Evolutionary conservation across 2,329 filamentous ascomycete genomes (phyloP).

Genomic region (Colletotrichum cordylinicola): DNA sequence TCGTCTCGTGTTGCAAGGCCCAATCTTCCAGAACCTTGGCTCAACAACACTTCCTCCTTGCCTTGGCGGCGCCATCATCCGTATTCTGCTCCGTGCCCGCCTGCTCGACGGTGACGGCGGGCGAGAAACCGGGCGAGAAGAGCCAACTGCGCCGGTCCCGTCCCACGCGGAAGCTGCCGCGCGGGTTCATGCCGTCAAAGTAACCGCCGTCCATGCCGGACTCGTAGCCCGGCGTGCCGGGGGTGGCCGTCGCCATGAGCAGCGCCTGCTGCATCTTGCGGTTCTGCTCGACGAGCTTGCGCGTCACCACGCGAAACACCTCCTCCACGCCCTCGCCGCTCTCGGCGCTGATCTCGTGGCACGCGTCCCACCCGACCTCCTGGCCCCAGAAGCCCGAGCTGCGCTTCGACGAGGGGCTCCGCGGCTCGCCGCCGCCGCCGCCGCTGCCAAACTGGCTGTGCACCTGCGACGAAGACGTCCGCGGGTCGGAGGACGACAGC

Average conservation of each 20-base stretch:
- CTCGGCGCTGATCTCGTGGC: slow-evolving; percentile 95
- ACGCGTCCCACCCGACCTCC: slow-evolving; percentile 95
- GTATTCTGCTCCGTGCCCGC: slow-evolving; percentile 32
- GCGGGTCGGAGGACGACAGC: slow-evolving; percentile 27
- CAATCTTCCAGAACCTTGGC: background rate
- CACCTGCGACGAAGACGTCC: slow-evolving; percentile 14
- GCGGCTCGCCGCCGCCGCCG: slow-evolving; percentile 53
- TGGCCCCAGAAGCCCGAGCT: slow-evolving; percentile 87
- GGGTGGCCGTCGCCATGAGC: slow-evolving; percentile 58
- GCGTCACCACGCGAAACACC: slow-evolving; percentile 78
- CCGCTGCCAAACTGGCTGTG: slow-evolving; percentile 28
- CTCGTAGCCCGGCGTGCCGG: slow-evolving; percentile 53
- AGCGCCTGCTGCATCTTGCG: slow-evolving; percentile 67
- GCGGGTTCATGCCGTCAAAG: slow-evolving; percentile 54
- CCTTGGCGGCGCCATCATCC: slow-evolving; percentile 21
- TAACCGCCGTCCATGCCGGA: slow-evolving; percentile 52
- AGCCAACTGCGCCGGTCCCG: slow-evolving; percentile 65
- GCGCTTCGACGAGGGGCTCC: slow-evolving; percentile 67
- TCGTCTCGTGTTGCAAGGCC: background rate
- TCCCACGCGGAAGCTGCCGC: slow-evolving; percentile 63
- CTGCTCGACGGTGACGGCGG: slow-evolving; percentile 54
- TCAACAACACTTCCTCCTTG: slow-evolving; percentile 32
- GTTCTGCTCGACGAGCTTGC: slow-evolving; percentile 69
- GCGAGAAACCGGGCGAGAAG: slow-evolving; percentile 60
- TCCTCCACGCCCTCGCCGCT: slow-evolving; percentile 96